A percentile compares a stretch with the other conserved stretches of the same genome.
phyloP scores from a whole-genome alignment of 1,139 yeast species.

The Magnusiomyces tetraspermus region DNA sequence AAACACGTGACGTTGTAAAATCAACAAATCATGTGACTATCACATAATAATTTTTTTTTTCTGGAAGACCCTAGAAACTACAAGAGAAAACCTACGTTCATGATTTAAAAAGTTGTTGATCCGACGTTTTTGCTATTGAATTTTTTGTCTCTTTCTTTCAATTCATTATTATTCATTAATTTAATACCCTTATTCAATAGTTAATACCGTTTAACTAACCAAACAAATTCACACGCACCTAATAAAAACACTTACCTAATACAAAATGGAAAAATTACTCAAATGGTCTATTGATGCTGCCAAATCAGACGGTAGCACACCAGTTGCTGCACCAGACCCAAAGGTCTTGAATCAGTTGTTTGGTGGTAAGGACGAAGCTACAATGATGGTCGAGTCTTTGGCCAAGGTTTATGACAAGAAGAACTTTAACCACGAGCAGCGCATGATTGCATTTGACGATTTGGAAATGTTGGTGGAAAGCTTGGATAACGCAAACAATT shows the following conservation, averaged over 20 bases:
- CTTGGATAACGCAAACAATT: slow-evolving; percentile 88
- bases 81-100: too few relatives aligned
- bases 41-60: too few relatives aligned
- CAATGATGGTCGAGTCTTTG: slow-evolving; percentile 71
- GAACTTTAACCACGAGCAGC: slow-evolving; percentile 40
- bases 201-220: too few relatives aligned
- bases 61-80: too few relatives aligned
- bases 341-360: slow-evolving; percentile 66
- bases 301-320: slow-evolving; percentile 21
- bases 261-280: slow-evolving; percentile 69
- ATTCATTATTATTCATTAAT: too few relatives aligned
- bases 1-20: too few relatives aligned
- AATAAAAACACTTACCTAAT: background rate
- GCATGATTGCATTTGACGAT: slow-evolving; percentile 74
- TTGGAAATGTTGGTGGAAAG: slow-evolving; percentile 92
- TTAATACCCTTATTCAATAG: too few relatives aligned
- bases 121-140: too few relatives aligned
- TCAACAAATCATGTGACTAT: too few relatives aligned
- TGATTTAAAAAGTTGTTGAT: too few relatives aligned
- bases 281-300: slow-evolving; percentile 72
- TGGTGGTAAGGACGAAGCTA: slow-evolving; percentile 80
- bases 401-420: slow-evolving; percentile 49
- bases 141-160: too few relatives aligned
- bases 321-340: slow-evolving; percentile 42
- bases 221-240: background rate